Base-by-base conservation (phyloP, 257 asterid species). In the Gentiana straminea region DNA sequence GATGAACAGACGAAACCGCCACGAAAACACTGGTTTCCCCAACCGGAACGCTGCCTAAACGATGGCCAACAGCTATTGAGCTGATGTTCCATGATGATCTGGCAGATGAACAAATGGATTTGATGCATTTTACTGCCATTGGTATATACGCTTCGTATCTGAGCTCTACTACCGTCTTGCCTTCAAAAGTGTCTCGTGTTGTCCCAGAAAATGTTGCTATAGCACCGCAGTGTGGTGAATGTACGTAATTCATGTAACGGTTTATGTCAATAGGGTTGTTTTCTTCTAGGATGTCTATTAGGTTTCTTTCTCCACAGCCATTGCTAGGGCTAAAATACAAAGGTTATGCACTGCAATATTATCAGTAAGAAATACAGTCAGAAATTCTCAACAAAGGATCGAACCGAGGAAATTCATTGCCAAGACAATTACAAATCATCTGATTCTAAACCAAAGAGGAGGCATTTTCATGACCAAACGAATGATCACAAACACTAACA, bases 141-240 rank as follows among this genome's bases (percentile, higher is more conserved):
- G 97, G 97, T 13, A 80, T 78, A 48, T 92, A 92, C 9, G 97
- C 97, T 75, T 88, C 97, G 3, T 92, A 92, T 64, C 90, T 74
- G 43, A 88, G 84, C 73, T 92, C 97, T 48, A 85, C 43, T 43
- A 88, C 98, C 1, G 72, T 56, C 59, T 88, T 88, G 43, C 95
- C 94, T 2, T 83, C 83, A 51, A 85, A 88, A 5, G 84, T 80
- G 77, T 88, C 94, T 0, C 97, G 94, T 3, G 98, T 85, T 13
- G 98, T 85, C 71, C 98, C 97, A 13, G 86, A 78, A 70, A 92
- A 92, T 8, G 98, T 85, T 61, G 97, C 84, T 67, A 85, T 80
- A 45, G 98, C 95, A 37, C 98, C 98, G 56, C 98, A 92, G 3
- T 76, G 73, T 8, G 94, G 90, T 8, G 90, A 76, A 61, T 78